These are phyloP conservation scores for Vigna unguiculata DNA, from an alignment of 306 rosid species.

Conservation along the genomic window DNA sequence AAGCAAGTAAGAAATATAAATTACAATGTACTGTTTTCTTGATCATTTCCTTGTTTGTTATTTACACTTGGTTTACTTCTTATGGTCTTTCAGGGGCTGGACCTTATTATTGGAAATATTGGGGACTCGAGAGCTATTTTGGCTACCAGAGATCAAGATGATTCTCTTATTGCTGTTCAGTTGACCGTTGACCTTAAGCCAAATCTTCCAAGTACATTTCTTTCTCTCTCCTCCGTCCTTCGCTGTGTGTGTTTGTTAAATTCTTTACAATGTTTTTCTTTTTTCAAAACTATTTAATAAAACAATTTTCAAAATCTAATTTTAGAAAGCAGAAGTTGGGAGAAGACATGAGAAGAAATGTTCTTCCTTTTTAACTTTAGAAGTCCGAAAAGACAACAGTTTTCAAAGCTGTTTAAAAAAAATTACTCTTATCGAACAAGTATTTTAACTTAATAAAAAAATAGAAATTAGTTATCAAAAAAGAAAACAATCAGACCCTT, in stretches of 20 bases:
- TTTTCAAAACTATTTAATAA: neutral
- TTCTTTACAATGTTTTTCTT: neutral
- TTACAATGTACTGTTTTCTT: constrained; percentile 6
- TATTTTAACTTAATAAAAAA: neutral
- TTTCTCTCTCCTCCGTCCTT: constrained; percentile 25
- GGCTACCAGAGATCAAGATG: constrained; percentile 75
- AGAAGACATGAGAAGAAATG: neutral
- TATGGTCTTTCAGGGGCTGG: constrained; percentile 63
- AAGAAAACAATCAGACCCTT: neutral
- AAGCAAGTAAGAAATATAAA: constrained; percentile 67
- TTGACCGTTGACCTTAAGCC: constrained; percentile 95
- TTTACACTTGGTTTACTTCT: constrained; percentile 17
- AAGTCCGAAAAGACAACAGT: neutral
- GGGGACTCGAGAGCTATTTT: constrained; percentile 73
- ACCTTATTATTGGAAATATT: constrained; percentile 77
- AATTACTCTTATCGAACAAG: neutral
- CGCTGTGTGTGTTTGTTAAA: constrained; percentile 1
- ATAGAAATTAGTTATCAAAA: neutral
- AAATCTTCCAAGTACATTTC: constrained; percentile 79
- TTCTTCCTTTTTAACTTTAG: neutral
- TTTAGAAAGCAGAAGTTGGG: neutral
- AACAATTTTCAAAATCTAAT: neutral
- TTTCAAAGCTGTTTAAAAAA: neutral
- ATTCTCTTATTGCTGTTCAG: constrained; percentile 76
- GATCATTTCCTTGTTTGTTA: constrained; percentile 27